A percentile compares a stretch with the other conserved stretches of the same genome.
Conservation (phyloP, 306 rosid species). For the Comarum palustre region DNA sequence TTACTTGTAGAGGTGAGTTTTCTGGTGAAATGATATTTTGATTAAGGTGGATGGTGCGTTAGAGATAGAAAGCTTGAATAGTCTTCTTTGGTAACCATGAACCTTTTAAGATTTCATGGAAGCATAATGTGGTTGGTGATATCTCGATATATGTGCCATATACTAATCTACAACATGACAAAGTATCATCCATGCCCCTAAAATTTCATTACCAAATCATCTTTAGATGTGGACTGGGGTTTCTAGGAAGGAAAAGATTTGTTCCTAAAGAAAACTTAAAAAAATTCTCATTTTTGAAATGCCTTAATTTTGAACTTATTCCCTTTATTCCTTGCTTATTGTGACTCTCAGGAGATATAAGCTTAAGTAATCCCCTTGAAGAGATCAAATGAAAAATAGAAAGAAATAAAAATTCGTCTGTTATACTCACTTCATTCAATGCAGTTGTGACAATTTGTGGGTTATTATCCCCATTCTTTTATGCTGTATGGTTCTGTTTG, state of each 20-base stretch:
- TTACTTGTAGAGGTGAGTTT: conserved; percentile 75
- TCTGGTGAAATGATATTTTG: conserved; percentile 21
- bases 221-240: neutral
- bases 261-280: no score
- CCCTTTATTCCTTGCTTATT: neutral
- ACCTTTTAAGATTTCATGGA: neutral
- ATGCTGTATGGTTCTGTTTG: neutral
- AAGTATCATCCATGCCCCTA: neutral
- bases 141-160: neutral
- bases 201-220: neutral
- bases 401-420: neutral
- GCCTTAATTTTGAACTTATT: neutral
- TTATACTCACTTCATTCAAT: neutral
- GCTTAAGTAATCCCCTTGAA: neutral
- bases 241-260: neutral
- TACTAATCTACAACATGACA: neutral
- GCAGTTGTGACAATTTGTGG: neutral
- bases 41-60: neutral
- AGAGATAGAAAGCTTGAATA: neutral
- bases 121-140: neutral
- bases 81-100: neutral
- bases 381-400: neutral
- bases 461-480: neutral
- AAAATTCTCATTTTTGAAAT: neutral
- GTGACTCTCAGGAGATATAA: neutral